These are phyloP conservation scores for Crotalaria pallida DNA, from an alignment of 306 rosid species.

Conservation along the genomic window DNA sequence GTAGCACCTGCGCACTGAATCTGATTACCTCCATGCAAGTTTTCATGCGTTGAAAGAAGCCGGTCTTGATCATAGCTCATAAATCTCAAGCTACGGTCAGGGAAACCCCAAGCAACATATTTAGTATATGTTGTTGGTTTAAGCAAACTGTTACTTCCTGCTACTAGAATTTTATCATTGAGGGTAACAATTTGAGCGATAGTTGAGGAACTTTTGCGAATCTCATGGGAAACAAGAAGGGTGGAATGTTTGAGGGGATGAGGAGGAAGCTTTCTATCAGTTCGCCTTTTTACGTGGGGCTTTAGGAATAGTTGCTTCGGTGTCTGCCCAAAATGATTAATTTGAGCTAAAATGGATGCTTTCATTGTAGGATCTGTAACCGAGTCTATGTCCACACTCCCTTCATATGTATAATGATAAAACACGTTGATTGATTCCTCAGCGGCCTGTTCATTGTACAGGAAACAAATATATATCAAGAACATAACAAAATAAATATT, in stretches of 20 bases:
- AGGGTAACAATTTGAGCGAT: conserved; percentile 57
- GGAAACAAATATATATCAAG: conserved; percentile 25
- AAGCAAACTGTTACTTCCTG: conserved; percentile 59
- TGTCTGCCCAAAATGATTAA: conserved; percentile 99
- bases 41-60: conserved; percentile 73
- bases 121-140: conserved; percentile 92
- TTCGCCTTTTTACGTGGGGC: conserved; percentile 84
- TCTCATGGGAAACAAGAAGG: conserved; percentile 53
- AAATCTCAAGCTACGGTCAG: conserved; percentile 73
- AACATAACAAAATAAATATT: conserved; percentile 5
- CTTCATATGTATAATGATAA: conserved; percentile 96
- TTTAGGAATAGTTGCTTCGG: conserved; percentile 94
- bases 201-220: conserved; percentile 50
- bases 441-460: conserved; percentile 65
- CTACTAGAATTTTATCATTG: conserved; percentile 60
- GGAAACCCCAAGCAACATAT: conserved; percentile 95
- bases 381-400: conserved; percentile 96
- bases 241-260: conserved; percentile 68
- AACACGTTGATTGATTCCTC: conserved; percentile 96
- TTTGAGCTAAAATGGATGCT: conserved; percentile 98
- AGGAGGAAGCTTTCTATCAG: conserved; percentile 70
- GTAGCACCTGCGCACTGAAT: conserved; percentile 80
- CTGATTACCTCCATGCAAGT: conserved; percentile 90
- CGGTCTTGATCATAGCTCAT: conserved; percentile 71
- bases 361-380: conserved; percentile 98